Base-by-base conservation (phyloP, 1,139 yeast species). In the Kazachstania sp. region DNA sequence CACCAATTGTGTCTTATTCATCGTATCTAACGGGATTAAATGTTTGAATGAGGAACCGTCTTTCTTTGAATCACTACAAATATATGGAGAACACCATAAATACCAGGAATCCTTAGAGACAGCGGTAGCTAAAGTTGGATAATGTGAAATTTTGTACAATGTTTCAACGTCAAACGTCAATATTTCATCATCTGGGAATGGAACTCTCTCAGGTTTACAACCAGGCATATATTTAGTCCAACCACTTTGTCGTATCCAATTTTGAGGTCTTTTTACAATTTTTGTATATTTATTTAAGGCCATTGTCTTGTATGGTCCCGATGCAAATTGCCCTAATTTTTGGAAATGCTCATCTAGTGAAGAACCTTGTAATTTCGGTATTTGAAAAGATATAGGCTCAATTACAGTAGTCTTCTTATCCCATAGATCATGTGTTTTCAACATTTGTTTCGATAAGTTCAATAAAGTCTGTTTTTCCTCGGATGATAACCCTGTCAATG, bases 111-210 rank as follows among this genome's bases (percentile, higher is more conserved):
- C 70, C 0, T 73, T 63, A 0, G 96, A 79, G 1, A 77, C 83
- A 8, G 97, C 95, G 0, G 87, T 79, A 1, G 96, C 96, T 66
- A 94, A 63, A 0, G 86, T 80, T 0, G 97, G 81, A 62, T 79
- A 88, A 8, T 76, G 77, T 0, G 94, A 78, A 1, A 78, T 64
- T 53, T 86, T 83, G 67, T 87, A 90, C 61, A 90, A 62, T 0
- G 84, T 87, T 63, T 94, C 99, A 7, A 86, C 92, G 65, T 94
- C 99, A 64, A 92, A 92, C 0, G 85, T 90, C 20, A 90, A 62
- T 5, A 77, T 79, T 26, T 73, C 69, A 47, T 80, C 81, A 26
- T 66, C 55, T 0, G 99, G 99, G 57, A 67, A 80, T 0, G 71
- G 73, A 0, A 94, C 97, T 0, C 65, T 52, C 37, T 68, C 66